phyloP scores from a whole-genome alignment of 1,284 basidiomycete species.

The Cystobasidiaceae sp. region DNA sequence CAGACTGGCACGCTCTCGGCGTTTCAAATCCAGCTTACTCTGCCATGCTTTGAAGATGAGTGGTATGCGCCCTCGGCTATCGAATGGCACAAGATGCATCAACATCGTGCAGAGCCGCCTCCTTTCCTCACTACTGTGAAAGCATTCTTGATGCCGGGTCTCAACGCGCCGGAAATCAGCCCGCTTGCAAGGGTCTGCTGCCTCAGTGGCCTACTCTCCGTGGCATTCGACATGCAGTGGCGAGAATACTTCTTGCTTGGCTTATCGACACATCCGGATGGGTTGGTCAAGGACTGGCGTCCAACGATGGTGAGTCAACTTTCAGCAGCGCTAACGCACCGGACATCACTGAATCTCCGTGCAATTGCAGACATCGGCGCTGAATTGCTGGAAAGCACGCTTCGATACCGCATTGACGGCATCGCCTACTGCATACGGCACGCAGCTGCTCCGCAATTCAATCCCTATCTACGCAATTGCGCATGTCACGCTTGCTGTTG shows the following conservation, averaged over 20 bases:
- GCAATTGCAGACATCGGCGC: slow-evolving; percentile 31
- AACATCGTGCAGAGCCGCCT: slow-evolving; percentile 32
- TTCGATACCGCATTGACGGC: slow-evolving; percentile 37
- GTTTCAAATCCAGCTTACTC: slow-evolving; percentile 40
- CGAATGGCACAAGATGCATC: slow-evolving; percentile 37
- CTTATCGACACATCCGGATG: slow-evolving; percentile 38
- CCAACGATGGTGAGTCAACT: slow-evolving; percentile 36
- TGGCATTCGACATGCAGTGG: slow-evolving; percentile 42
- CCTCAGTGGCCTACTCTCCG: slow-evolving; percentile 38
- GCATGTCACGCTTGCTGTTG: slow-evolving; percentile 40
- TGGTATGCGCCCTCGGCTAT: slow-evolving; percentile 38
- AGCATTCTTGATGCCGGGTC: slow-evolving; percentile 35
- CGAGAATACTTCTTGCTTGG: slow-evolving; percentile 22
- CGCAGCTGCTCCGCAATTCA: slow-evolving; percentile 39
- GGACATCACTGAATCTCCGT: neutral
- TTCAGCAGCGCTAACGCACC: neutral
- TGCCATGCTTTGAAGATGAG: slow-evolving; percentile 40
- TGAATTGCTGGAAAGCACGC: slow-evolving; percentile 41
- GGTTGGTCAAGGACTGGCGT: slow-evolving; percentile 38
- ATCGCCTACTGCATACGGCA: slow-evolving; percentile 33
- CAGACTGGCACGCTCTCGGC: slow-evolving; percentile 42
- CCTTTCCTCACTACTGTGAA: slow-evolving; percentile 42
- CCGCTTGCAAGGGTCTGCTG: slow-evolving; percentile 39
- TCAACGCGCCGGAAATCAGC: slow-evolving; percentile 34
- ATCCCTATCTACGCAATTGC: slow-evolving; percentile 42